phyloP scores from a whole-genome alignment of 768 basidiomycete genomes.

The Amanita phalloides region DNA sequence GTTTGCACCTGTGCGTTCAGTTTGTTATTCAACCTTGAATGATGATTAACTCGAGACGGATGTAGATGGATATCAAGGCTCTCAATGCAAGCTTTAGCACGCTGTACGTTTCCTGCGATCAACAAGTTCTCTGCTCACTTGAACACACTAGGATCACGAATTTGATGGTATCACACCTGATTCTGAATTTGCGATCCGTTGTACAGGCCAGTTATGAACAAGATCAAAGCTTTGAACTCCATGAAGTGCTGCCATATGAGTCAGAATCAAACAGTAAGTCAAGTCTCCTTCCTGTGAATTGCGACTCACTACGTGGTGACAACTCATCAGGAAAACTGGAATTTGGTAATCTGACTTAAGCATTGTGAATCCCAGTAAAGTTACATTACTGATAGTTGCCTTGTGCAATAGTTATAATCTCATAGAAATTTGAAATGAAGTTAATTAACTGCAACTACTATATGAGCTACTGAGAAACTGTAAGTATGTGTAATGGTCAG shows the following conservation, averaged over 20 bases:
- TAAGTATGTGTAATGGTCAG: too few species aligned
- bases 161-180: conserved; percentile 26
- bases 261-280: not conserved
- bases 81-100: conserved; percentile 28
- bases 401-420: too few species aligned
- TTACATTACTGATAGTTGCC: too few species aligned
- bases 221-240: not conserved
- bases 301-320: not conserved
- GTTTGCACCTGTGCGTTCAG: conserved; percentile 16
- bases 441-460: too few species aligned
- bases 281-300: not conserved
- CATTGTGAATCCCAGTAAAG: too few species aligned
- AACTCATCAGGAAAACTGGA: too few species aligned
- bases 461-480: too few species aligned
- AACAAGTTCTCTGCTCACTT: not conserved
- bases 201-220: not conserved
- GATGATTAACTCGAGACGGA: not conserved
- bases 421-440: too few species aligned
- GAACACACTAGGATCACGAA: conserved; percentile 18
- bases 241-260: not conserved
- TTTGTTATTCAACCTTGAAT: not conserved
- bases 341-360: too few species aligned
- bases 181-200: conserved; percentile 18
- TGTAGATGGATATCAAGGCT: conserved; percentile 23
- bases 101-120: conserved; percentile 13